Evolutionary conservation across 2,329 filamentous ascomycete genomes (phyloP).

Genomic region (Aureobasidium mangrovei): DNA sequence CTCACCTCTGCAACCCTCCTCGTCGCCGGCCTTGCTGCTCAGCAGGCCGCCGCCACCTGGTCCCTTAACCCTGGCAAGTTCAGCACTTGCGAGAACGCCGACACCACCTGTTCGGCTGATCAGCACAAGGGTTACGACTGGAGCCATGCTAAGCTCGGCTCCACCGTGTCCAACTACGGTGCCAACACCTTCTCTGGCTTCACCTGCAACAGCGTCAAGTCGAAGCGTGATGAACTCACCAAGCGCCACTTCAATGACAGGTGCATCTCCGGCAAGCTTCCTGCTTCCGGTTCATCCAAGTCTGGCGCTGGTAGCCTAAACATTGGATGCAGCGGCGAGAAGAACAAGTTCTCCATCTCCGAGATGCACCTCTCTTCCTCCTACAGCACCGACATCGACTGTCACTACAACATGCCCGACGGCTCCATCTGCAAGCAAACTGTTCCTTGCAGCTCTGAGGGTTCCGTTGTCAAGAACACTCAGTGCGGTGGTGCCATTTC

Average conservation of each 20-base stretch:
- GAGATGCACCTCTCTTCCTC: constrained; percentile 65
- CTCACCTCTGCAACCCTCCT: constrained; percentile 30
- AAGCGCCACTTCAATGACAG: constrained; percentile 37
- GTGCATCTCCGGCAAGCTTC: constrained; percentile 35
- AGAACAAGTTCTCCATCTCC: constrained; percentile 62
- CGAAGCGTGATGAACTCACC: constrained; percentile 49
- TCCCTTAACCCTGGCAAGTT: constrained; percentile 45
- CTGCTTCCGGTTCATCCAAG: constrained; percentile 20
- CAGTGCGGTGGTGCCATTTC: constrained; percentile 88
- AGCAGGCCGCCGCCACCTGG: constrained; percentile 44
- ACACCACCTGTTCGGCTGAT: constrained; percentile 67
- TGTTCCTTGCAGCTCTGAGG: constrained; percentile 55
- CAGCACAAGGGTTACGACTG: constrained; percentile 65
- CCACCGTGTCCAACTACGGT: constrained; percentile 53
- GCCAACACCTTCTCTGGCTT: constrained; percentile 69
- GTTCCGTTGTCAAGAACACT: constrained; percentile 66
- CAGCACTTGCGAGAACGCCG: constrained; percentile 59
- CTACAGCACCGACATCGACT: constrained; percentile 70
- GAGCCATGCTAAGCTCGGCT: constrained; percentile 40
- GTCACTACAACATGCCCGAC: constrained; percentile 80
- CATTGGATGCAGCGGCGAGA: constrained; percentile 44
- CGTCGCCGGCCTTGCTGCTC: constrained; percentile 37
- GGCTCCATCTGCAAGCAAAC: constrained; percentile 74
- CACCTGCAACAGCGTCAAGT: constrained; percentile 53
- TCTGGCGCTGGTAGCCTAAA: constrained; percentile 46